Base-by-base conservation (phyloP, 2,329 filamentous ascomycete species). In the Ophiocordyceps sinensis region DNA sequence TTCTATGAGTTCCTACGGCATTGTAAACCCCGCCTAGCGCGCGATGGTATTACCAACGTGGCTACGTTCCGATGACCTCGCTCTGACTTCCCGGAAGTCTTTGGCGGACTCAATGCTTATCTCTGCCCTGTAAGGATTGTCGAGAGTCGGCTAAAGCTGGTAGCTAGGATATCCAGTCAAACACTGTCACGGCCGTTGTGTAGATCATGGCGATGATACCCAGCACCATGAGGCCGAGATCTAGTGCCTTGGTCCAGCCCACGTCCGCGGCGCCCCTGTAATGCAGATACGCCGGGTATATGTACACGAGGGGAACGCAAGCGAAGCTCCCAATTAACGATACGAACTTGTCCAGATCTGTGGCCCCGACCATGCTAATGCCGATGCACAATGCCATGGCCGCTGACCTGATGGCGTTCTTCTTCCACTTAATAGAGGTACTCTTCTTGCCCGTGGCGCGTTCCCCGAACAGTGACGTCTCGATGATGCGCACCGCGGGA, bases 271-370 rank as follows among this genome's bases (percentile, higher is more conserved):
- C 67, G 5, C 77, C 81, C 51, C 70, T 76, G 59, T 76, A 81
- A 56, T 87, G 82, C 52, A 87, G 53, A 46, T 70, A 78, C 1
- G 82, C 72, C 36, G 83, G 82, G 53, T 85, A 86, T 44, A 86
- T 82, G 58, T 85, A 86, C 11, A 86, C 81, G 47, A 86, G 59
- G 13, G 82, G 82, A 41, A 86, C 78, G 49, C 82, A 86, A 2
- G 81, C 81, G 52, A 83, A 77, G 31, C 74, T 79, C 12, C 82
- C 82, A 47, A 85, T 85, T 37, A 86, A 61, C 0, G 81, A 77
- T 12, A 86, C 81, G 48, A 85, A 85, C 46, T 80, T 78, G 58
- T 86, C 81, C 45, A 86, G 62, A 54, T 84, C 78, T 35, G 70
- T 76, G 0, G 80, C 77, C 14, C 81, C 81, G 2, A 75, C 49